phyloP scores from a whole-genome alignment of 805 yeast genomes.

The Candida maesae region DNA sequence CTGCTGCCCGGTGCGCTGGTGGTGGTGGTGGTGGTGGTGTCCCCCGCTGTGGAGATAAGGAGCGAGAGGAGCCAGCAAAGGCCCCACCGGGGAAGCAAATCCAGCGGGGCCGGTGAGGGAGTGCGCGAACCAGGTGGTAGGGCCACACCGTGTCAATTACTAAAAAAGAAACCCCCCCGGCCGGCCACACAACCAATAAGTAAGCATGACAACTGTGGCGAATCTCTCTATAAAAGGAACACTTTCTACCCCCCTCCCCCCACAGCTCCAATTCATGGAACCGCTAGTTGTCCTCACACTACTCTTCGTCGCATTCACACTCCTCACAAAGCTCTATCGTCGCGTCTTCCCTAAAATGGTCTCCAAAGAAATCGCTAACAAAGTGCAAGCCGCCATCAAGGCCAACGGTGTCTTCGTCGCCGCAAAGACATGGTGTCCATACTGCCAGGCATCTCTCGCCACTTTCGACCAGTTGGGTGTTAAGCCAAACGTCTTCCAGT shows the following conservation, averaged over 20 bases:
- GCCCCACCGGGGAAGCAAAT: no score
- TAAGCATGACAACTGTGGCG: no score
- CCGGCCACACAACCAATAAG: no score
- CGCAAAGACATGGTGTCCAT: constrained; percentile 74
- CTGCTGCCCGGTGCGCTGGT: neutral
- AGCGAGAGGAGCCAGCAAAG: no score
- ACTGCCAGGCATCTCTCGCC: constrained; percentile 45
- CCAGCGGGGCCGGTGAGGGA: no score
- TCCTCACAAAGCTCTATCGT: constrained; percentile 2
- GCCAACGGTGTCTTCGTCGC: constrained; percentile 73
- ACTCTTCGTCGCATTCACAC: constrained; percentile 2
- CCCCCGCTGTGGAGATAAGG: neutral
- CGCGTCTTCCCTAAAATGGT: constrained; percentile 39
- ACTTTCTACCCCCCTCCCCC: no score
- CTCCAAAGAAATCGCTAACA: constrained; percentile 51
- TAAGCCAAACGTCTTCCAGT: constrained; percentile 44
- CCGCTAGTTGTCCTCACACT: neutral
- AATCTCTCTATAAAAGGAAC: no score
- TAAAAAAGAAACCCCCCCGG: neutral
- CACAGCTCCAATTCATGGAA: constrained; percentile 1
- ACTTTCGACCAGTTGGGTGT: constrained; percentile 37
- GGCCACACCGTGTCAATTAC: neutral
- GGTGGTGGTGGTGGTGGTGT: neutral
- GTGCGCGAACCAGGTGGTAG: no score
- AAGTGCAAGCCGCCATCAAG: constrained; percentile 62